Evolutionary conservation across 2,329 filamentous ascomycete species (phyloP).

Genomic region (Tolypocladium sp.): DNA sequence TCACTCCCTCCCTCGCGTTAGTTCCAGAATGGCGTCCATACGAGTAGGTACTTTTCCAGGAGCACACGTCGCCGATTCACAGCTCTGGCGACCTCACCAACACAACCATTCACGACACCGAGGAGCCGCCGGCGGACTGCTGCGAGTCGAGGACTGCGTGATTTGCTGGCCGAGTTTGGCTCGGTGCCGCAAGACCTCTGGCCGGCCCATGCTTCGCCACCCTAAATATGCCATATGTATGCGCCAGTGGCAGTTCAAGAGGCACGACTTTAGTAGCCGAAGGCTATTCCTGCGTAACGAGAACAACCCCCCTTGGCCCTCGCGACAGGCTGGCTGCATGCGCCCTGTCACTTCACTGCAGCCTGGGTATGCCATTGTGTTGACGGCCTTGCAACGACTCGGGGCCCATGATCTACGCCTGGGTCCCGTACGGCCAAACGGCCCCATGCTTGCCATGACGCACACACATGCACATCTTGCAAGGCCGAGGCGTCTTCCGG

Average conservation of each 20-base stretch:
- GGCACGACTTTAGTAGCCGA: background rate
- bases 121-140: background rate
- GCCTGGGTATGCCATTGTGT: too few relatives aligned
- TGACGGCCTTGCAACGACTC: background rate
- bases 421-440: background rate
- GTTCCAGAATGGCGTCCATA: background rate
- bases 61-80: background rate
- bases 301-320: background rate
- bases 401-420: background rate
- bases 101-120: background rate
- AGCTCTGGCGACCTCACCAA: background rate
- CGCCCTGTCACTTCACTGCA: background rate
- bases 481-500: background rate
- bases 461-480: background rate
- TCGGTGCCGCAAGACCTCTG: background rate
- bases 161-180: background rate
- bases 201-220: constrained; percentile 2
- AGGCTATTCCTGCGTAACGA: background rate
- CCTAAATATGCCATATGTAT: background rate
- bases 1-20: background rate
- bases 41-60: background rate
- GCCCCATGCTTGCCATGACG: constrained; percentile 3
- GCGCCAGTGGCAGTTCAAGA: background rate
- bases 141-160: background rate
- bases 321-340: background rate